phyloP scores from a whole-genome alignment of 2,329 filamentous ascomycete species.

The Cephalotrichum gorgonifer region DNA sequence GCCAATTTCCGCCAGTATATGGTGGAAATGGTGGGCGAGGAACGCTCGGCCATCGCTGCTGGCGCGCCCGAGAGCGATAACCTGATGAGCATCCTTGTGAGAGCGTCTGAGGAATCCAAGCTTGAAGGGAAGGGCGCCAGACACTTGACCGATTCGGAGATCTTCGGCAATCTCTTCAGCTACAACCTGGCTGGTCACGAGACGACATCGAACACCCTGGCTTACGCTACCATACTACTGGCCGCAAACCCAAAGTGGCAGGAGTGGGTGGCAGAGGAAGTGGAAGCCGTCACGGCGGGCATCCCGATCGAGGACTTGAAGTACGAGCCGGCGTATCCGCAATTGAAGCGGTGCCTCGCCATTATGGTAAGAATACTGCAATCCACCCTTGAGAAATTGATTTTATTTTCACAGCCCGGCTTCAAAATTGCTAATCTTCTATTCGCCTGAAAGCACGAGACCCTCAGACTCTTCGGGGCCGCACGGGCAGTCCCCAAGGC shows the following conservation, averaged over 20 bases:
- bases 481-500: no score
- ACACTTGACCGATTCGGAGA: slow-evolving; percentile 11
- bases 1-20: slow-evolving; percentile 12
- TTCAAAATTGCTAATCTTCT: no score
- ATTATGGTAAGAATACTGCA: slow-evolving; percentile 23
- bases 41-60: slow-evolving; percentile 8
- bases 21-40: slow-evolving; percentile 11
- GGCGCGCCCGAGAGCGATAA: slow-evolving; percentile 8
- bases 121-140: no score
- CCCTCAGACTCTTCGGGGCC: no score
- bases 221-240: slow-evolving; percentile 35
- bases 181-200: slow-evolving; percentile 36
- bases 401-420: no score
- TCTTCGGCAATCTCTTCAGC: slow-evolving; percentile 29
- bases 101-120: slow-evolving; percentile 9
- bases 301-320: slow-evolving; percentile 16
- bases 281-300: slow-evolving; percentile 17
- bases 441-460: no score
- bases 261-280: slow-evolving; percentile 39
- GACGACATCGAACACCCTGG: slow-evolving; percentile 37
- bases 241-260: slow-evolving; percentile 36
- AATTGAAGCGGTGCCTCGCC: slow-evolving; percentile 29
- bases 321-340: slow-evolving; percentile 32
- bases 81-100: slow-evolving; percentile 12
- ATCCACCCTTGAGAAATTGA: no score